These are phyloP conservation scores for Pterulicium gracile DNA, from an alignment of 1,284 basidiomycete species.

Conservation along the genomic window DNA sequence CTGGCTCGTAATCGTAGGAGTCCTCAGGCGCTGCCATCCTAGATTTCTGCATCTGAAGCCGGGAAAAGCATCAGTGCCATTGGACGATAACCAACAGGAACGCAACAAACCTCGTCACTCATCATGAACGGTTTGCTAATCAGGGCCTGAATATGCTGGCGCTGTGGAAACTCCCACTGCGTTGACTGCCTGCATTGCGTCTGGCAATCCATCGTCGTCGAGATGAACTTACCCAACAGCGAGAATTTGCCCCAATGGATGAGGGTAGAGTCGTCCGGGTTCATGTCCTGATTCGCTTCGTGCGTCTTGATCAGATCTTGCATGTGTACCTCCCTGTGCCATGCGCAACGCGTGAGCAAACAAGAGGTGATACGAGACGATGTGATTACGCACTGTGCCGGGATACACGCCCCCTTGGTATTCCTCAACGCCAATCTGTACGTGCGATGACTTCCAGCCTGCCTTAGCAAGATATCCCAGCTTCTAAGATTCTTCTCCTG, in stretches of 20 bases:
- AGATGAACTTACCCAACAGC: slow-evolving; percentile 72
- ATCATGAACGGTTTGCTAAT: slow-evolving; percentile 44
- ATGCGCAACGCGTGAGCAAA: slow-evolving; percentile 5
- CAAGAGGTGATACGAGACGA: slow-evolving; percentile 6
- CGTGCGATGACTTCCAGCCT: slow-evolving; percentile 61
- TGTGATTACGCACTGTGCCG: slow-evolving; percentile 52
- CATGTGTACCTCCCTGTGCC: slow-evolving; percentile 70
- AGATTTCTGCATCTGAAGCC: slow-evolving; percentile 44
- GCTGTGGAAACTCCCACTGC: slow-evolving; percentile 37
- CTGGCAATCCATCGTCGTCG: slow-evolving; percentile 59
- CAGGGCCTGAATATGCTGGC: slow-evolving; percentile 37
- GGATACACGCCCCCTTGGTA: slow-evolving; percentile 72
- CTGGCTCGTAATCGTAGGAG: slow-evolving; percentile 29
- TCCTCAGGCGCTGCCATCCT: slow-evolving; percentile 40
- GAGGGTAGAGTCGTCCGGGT: slow-evolving; percentile 44
- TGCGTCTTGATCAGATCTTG: slow-evolving; percentile 70
- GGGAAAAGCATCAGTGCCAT: slow-evolving; percentile 6
- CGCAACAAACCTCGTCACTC: slow-evolving; percentile 46
- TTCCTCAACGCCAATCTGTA: slow-evolving; percentile 73
- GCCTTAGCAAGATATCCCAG: slow-evolving; percentile 67
- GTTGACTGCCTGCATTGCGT: slow-evolving; percentile 47
- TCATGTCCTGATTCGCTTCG: slow-evolving; percentile 62
- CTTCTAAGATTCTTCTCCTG: slow-evolving; percentile 63
- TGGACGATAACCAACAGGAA: neutral
- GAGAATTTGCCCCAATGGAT: slow-evolving; percentile 84